Evolutionary conservation across 352 stramenopile genomes (phyloP).

Genomic region (Globisporangium yorkense): DNA sequence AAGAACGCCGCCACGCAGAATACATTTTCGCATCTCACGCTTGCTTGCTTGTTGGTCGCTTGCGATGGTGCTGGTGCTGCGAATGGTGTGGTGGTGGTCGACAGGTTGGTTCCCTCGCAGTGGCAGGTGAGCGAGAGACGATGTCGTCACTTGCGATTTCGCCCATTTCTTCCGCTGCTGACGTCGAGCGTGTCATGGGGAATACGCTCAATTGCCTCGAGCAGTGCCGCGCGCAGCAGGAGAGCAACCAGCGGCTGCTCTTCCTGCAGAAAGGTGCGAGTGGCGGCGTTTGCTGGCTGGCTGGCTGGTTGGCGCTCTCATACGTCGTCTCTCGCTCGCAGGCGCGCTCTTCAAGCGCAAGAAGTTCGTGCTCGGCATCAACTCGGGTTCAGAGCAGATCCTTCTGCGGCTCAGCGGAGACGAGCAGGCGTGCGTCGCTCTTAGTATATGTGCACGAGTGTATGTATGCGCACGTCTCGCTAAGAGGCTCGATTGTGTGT

Average conservation of each 20-base stretch:
- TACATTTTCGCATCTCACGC: constrained; percentile 4
- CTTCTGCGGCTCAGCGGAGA: constrained; percentile 55
- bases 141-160: background rate
- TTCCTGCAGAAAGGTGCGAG: constrained; percentile 66
- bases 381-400: constrained; percentile 54
- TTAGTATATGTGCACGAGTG: background rate
- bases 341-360: constrained; percentile 69
- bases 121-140: background rate
- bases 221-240: constrained; percentile 63
- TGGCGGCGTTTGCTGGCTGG: background rate
- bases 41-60: background rate
- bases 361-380: constrained; percentile 67
- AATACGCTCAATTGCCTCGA: constrained; percentile 78
- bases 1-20: constrained; percentile 1
- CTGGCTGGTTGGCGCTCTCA: background rate
- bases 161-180: background rate
- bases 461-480: background rate
- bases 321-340: constrained; percentile 6
- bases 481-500: too few relatives aligned
- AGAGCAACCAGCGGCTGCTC: constrained; percentile 56
- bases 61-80: too few relatives aligned
- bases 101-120: too few relatives aligned
- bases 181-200: constrained; percentile 29
- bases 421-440: constrained; percentile 38
- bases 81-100: too few relatives aligned